These are phyloP conservation scores for Aspergillus brunneoviolaceus DNA, from an alignment of 2,329 filamentous ascomycete species.

Conservation along the genomic window DNA sequence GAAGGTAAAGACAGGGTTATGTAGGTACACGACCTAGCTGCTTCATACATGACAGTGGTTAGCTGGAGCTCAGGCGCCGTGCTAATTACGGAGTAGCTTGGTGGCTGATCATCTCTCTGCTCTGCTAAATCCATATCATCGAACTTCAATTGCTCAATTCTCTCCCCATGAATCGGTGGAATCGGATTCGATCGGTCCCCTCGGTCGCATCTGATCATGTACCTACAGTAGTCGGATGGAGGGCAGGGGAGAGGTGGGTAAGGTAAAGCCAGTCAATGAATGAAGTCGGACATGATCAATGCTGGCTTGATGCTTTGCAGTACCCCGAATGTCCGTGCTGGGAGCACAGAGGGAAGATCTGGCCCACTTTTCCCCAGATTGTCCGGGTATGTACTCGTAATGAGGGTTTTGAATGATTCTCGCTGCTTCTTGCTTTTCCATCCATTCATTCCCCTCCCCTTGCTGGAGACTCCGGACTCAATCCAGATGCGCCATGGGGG, in stretches of 20 bases:
- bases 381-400: constrained; percentile 2
- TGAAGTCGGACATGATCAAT: neutral
- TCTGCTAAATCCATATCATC: neutral
- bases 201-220: constrained; percentile 3
- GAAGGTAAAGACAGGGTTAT: neutral
- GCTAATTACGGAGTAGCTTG: neutral
- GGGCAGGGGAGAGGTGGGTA: neutral
- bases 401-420: constrained; percentile 1
- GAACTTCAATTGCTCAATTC: neutral
- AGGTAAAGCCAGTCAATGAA: neutral
- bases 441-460: constrained; percentile 1
- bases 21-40: neutral
- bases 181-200: neutral
- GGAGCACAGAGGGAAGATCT: constrained; percentile 18
- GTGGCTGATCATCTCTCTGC: constrained; percentile 1
- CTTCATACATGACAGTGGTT: too few relatives aligned
- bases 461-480: neutral
- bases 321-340: constrained; percentile 19
- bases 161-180: neutral
- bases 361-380: constrained; percentile 28
- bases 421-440: neutral
- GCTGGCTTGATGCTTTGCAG: constrained; percentile 5
- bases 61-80: neutral
- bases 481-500: neutral
- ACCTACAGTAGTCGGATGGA: constrained; percentile 4